These are phyloP conservation scores for Aspergillus ellipticus DNA, from an alignment of 495 filamentous ascomycete species.

Conservation along the genomic window DNA sequence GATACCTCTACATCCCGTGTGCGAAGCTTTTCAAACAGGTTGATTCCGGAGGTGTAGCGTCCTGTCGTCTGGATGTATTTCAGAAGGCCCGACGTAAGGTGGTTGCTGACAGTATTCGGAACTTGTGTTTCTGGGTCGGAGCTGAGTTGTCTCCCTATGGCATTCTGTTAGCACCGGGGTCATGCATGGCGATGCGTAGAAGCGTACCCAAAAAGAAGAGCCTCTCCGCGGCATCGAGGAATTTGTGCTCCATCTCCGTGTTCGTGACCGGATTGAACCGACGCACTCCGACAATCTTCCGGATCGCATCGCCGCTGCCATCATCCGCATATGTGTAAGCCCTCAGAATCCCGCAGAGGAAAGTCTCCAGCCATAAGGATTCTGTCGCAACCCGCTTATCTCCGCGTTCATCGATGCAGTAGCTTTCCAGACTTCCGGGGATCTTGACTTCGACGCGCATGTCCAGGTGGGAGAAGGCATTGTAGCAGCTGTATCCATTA, in stretches of 20 bases:
- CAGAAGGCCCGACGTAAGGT: conserved; percentile 86
- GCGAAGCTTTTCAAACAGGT: conserved; percentile 94
- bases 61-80: conserved; percentile 96
- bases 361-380: conserved; percentile 93
- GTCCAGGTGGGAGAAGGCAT: conserved; percentile 96
- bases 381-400: conserved; percentile 90
- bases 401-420: conserved; percentile 93
- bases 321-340: conserved; percentile 97
- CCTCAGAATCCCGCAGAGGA: conserved; percentile 86
- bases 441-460: conserved; percentile 98
- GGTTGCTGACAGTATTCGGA: conserved; percentile 94
- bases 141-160: conserved; percentile 83
- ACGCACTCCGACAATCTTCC: conserved; percentile 88
- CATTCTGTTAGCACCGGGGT: conserved; percentile 21
- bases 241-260: conserved; percentile 94
- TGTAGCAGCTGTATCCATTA: conserved; percentile 75
- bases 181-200: background rate
- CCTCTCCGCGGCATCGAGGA: conserved; percentile 90
- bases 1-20: conserved; percentile 89
- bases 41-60: conserved; percentile 91
- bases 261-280: conserved; percentile 97
- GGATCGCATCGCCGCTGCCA: conserved; percentile 84
- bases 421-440: conserved; percentile 89
- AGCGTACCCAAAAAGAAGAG: conserved; percentile 84
- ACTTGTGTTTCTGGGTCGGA: conserved; percentile 98